A percentile compares a stretch with the other conserved stretches of the same genome.
Conservation (phyloP, 2,329 filamentous ascomycete species). For the Colletotrichum melonis region DNA sequence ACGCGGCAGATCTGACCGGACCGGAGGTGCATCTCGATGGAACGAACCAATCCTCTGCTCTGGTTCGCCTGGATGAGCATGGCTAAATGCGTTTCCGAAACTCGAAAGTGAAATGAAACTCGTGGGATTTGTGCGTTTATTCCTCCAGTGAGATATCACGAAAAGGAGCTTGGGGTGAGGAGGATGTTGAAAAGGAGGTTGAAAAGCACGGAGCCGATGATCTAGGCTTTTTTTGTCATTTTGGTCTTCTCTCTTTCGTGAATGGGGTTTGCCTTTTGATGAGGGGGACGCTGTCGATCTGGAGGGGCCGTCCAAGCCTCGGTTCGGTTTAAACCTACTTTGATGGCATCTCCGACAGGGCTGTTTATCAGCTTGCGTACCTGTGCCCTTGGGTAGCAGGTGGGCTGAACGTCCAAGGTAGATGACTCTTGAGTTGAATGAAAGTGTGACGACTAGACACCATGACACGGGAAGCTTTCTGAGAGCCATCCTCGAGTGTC, state of each 20-base stretch:
- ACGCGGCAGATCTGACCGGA: conserved; percentile 27
- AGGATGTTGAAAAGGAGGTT: conserved; percentile 4
- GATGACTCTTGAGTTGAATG: neutral
- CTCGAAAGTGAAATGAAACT: conserved; percentile 2
- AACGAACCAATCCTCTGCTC: conserved; percentile 20
- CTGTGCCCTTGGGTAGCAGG: neutral
- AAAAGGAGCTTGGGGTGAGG: conserved; percentile 5
- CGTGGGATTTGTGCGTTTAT: conserved; percentile 24
- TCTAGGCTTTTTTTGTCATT: neutral
- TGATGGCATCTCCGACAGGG: neutral
- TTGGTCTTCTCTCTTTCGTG: neutral
- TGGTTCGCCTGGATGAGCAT: neutral
- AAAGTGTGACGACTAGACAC: too few species aligned
- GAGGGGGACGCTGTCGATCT: conserved; percentile 19
- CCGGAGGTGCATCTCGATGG: conserved; percentile 24
- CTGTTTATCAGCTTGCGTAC: neutral
- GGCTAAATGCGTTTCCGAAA: conserved; percentile 12
- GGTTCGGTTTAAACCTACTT: conserved; percentile 27
- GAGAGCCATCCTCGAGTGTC: neutral
- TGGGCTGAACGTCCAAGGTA: too few species aligned
- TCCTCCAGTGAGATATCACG: conserved; percentile 28
- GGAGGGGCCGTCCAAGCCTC: conserved; percentile 25
- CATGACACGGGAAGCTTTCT: conserved; percentile 18
- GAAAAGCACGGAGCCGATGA: conserved; percentile 18
- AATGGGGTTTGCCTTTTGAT: neutral